Base-by-base conservation (phyloP, 2,329 filamentous ascomycete species). In the Sarocladium brachiariae region DNA sequence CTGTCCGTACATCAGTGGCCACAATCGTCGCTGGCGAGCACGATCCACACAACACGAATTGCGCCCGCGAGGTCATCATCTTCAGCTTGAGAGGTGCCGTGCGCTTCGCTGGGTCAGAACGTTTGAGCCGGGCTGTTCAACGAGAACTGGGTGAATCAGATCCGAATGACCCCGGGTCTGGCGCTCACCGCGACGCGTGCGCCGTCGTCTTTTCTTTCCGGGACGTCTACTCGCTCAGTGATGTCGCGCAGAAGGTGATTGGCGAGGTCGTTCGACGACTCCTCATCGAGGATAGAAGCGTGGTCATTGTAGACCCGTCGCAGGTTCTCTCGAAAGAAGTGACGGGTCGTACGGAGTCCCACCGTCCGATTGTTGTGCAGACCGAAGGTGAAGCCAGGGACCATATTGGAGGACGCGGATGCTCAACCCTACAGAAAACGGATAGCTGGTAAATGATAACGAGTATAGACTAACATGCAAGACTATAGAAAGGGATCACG, bases 41-140 rank as follows among this genome's bases (percentile, higher is more conserved):
- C 8, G 48, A 65, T 2, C 59, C 57, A 2, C 54, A 63, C 14
- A 53, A 61, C 25, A 39, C 53, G 4, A 62, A 64, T 38, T 56
- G 60, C 49, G 55, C 60, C 33, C 55, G 57, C 2, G 60, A 65
- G 25, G 59, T 66, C 0, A 49, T 64, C 14, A 60, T 66, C 13
- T 66, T 66, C 47, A 63, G 57, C 3, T 53, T 66, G 2, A 55
- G 63, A 11, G 64, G 64, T 11, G 63, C 64, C 2, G 64, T 66
- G 1, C 61, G 64, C 5, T 66, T 66, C 10, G 60, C 62, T 2
- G 64, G 64, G 2, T 64, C 64, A 3, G 64, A 66, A 53, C 58
- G 63, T 0, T 53, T 66, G 1, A 65, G 62, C 0, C 59, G 64
- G 2, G 62, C 64, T 1, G 53, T 66, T 2, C 50, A 60, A 11